phyloP scores from a whole-genome alignment of 768 basidiomycete species.

The Coprinopsis strossmayeri region DNA sequence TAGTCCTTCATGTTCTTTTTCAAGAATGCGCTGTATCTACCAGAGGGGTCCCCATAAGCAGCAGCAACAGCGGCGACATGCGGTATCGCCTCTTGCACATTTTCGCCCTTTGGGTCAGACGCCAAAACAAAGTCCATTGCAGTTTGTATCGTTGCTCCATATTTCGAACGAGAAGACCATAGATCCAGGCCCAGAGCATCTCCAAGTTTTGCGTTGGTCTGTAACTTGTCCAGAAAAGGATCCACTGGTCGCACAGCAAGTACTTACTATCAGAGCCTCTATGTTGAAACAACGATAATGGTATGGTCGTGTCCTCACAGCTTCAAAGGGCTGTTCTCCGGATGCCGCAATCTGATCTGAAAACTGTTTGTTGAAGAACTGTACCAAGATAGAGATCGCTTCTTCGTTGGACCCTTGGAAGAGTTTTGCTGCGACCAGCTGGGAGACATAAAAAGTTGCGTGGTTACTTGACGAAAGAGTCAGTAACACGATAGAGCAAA shows the following conservation, averaged over 20 bases:
- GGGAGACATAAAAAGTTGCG: slow-evolving; percentile 39
- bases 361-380: slow-evolving; percentile 37
- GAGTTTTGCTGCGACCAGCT: slow-evolving; percentile 36
- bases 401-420: slow-evolving; percentile 32
- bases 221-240: background rate
- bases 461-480: slow-evolving; percentile 39
- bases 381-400: slow-evolving; percentile 29
- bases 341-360: slow-evolving; percentile 40
- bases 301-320: slow-evolving; percentile 44
- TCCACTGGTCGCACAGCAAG: background rate
- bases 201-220: slow-evolving; percentile 50
- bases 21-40: slow-evolving; percentile 41
- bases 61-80: slow-evolving; percentile 47
- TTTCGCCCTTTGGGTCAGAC: slow-evolving; percentile 33
- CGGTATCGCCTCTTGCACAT: slow-evolving; percentile 34
- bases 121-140: slow-evolving; percentile 44
- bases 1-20: slow-evolving; percentile 25
- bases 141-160: slow-evolving; percentile 45
- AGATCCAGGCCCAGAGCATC: slow-evolving; percentile 43
- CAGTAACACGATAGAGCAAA: background rate
- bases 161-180: slow-evolving; percentile 40
- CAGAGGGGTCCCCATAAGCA: slow-evolving; percentile 46
- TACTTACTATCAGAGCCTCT: slow-evolving; percentile 48
- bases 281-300: slow-evolving; percentile 58
- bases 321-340: slow-evolving; percentile 56